Percentiles rank a stretch among this genome's conserved stretches.
Conservation (phyloP, 2,329 filamentous ascomycete genomes). For the Colletotrichum cordylinicola region DNA sequence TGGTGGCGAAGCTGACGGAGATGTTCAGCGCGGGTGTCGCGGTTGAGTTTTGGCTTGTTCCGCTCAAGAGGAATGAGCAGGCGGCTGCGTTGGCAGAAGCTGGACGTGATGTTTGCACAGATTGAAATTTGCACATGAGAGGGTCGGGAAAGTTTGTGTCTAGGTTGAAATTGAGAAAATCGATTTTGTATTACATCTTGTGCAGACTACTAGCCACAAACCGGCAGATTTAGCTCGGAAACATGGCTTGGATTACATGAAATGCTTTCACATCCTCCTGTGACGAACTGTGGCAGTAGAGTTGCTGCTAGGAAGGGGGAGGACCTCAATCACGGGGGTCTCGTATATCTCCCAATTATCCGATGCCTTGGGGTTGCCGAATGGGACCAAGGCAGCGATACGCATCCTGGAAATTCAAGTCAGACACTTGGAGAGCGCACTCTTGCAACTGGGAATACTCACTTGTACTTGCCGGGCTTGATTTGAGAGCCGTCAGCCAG, state of each 20-base stretch:
- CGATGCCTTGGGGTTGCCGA: slow-evolving; percentile 44
- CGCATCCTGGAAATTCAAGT: slow-evolving; percentile 31
- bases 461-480: slow-evolving; percentile 46
- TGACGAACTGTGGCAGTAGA: neutral
- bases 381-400: slow-evolving; percentile 45
- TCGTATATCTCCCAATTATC: slow-evolving; percentile 47
- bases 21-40: too few species aligned
- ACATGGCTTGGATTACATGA: too few species aligned
- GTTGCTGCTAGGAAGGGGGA: neutral
- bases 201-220: fast-evolving
- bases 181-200: neutral
- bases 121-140: too few species aligned
- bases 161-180: fast-evolving
- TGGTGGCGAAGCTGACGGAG: too few species aligned
- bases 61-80: too few species aligned
- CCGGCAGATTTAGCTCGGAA: neutral
- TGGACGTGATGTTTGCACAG: too few species aligned
- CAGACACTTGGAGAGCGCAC: neutral
- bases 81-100: too few species aligned
- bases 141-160: neutral
- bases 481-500: slow-evolving; percentile 47
- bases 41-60: too few species aligned
- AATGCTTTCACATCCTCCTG: neutral
- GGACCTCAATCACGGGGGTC: slow-evolving; percentile 37
- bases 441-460: neutral